Evolutionary conservation across 176 grass and related monocot species (phyloP).

Genomic region (Avena sativa): DNA sequence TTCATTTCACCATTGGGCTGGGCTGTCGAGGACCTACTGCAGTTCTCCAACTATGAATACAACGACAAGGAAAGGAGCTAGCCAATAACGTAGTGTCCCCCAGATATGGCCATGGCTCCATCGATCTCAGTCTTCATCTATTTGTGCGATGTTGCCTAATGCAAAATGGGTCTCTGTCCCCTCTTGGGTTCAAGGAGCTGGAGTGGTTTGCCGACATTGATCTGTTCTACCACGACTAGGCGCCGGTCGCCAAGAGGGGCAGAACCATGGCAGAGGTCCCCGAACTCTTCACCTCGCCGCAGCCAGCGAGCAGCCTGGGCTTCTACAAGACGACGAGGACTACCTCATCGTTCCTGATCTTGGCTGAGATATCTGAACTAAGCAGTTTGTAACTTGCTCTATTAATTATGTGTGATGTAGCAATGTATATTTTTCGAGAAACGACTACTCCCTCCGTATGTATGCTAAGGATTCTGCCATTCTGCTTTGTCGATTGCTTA

Average conservation of each 20-base stretch:
- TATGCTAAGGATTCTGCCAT: slow-evolving; percentile 29
- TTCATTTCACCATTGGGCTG: slow-evolving; percentile 57
- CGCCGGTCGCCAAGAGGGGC: slow-evolving; percentile 28
- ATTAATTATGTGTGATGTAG: not conserved
- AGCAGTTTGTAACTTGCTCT: not conserved
- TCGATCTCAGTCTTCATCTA: not conserved
- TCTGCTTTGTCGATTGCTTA: slow-evolving; percentile 4
- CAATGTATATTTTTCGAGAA: not conserved
- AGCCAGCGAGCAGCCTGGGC: slow-evolving; percentile 41
- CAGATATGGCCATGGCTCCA: not conserved
- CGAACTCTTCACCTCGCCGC: slow-evolving; percentile 57
- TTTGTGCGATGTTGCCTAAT: too few relatives aligned
- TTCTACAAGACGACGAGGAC: slow-evolving; percentile 67
- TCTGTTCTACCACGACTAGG: slow-evolving; percentile 67
- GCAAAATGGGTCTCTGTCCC: slow-evolving; percentile 44
- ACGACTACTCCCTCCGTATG: not conserved
- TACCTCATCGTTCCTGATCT: slow-evolving; percentile 93
- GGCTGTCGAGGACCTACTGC: slow-evolving; percentile 86
- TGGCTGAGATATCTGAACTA: slow-evolving; percentile 47
- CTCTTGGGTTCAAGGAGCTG: slow-evolving; percentile 69
- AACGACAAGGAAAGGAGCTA: slow-evolving; percentile 62
- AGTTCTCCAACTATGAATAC: slow-evolving; percentile 84
- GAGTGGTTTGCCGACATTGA: slow-evolving; percentile 85
- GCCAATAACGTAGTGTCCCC: not conserved
- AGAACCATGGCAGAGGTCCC: slow-evolving; percentile 65